A percentile compares a stretch with the other conserved stretches of the same genome.
Conservation (phyloP, 345 rosid species). For the Aquilaria malaccensis region DNA sequence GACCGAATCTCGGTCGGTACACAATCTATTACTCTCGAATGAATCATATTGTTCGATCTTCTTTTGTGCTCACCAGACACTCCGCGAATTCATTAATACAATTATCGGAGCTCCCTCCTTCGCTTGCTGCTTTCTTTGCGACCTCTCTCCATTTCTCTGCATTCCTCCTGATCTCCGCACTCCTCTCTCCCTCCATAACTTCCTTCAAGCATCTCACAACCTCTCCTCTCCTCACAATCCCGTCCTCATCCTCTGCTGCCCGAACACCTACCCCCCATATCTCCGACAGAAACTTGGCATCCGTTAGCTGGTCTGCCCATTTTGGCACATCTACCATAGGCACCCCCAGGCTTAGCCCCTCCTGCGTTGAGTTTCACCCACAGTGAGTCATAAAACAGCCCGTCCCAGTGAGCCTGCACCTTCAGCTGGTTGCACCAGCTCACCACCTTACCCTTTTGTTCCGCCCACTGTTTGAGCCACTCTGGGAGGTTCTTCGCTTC, state of each 20-base stretch:
- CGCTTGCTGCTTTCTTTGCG: slow-evolving; percentile 41
- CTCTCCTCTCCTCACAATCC: slow-evolving; percentile 51
- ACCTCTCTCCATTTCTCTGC: slow-evolving; percentile 43
- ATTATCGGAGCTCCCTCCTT: slow-evolving; percentile 57
- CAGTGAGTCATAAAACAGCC: slow-evolving; percentile 71
- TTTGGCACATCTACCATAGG: slow-evolving; percentile 66
- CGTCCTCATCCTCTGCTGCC: slow-evolving; percentile 42
- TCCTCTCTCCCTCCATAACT: slow-evolving; percentile 52
- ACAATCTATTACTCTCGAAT: too few species aligned
- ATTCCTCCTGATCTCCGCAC: slow-evolving; percentile 35
- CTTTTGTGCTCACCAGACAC: slow-evolving; percentile 7
- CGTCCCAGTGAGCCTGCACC: slow-evolving; percentile 39
- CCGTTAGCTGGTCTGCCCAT: slow-evolving; percentile 60
- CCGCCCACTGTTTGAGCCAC: slow-evolving; percentile 37
- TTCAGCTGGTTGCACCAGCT: slow-evolving; percentile 71
- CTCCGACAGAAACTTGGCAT: slow-evolving; percentile 58
- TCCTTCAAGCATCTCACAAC: slow-evolving; percentile 43
- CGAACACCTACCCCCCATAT: slow-evolving; percentile 58
- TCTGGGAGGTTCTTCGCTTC: slow-evolving; percentile 37
- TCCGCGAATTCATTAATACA: slow-evolving; percentile 42
- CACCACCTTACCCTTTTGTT: slow-evolving; percentile 37
- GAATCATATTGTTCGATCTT: too few species aligned
- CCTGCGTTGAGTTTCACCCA: slow-evolving; percentile 74
- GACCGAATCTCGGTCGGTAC: background rate
- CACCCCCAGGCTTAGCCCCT: slow-evolving; percentile 60